phyloP scores from a whole-genome alignment of 2,329 filamentous ascomycete species.

The Pseudogymnoascus sp. region DNA sequence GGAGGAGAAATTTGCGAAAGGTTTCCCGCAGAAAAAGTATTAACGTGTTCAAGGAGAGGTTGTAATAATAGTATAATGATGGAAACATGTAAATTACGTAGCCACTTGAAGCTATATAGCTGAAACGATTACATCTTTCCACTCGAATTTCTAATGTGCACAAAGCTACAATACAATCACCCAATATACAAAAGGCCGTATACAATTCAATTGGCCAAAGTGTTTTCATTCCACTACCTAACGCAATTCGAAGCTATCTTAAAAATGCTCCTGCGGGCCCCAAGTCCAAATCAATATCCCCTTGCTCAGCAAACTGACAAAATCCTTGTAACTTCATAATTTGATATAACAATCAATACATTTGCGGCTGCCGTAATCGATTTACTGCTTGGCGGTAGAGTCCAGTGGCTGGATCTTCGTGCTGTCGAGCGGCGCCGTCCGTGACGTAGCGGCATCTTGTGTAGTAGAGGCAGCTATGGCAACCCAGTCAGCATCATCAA shows the following conservation, averaged over 20 bases:
- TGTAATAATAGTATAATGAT: background rate
- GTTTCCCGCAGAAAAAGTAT: constrained; percentile 1
- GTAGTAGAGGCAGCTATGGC: constrained; percentile 20
- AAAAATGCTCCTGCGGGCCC: constrained; percentile 13
- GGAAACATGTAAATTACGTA: too few relatives aligned
- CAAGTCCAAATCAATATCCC: background rate
- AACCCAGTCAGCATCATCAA: constrained; percentile 18
- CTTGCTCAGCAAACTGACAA: constrained; percentile 4
- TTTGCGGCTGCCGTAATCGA: background rate
- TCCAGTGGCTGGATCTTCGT: constrained; percentile 26
- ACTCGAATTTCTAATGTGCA: background rate
- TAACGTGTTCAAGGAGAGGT: background rate
- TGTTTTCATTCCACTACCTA: constrained; percentile 8
- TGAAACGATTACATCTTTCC: too few relatives aligned
- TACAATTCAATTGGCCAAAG: background rate
- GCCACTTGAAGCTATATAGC: too few relatives aligned
- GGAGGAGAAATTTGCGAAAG: constrained; percentile 42
- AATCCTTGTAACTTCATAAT: background rate
- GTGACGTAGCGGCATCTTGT: constrained; percentile 18
- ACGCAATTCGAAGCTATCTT: background rate
- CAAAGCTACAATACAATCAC: background rate
- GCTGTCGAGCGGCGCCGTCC: constrained; percentile 21
- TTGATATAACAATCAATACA: constrained; percentile 11
- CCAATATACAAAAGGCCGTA: background rate
- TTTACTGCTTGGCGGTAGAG: constrained; percentile 6